Base-by-base conservation (phyloP, 202 grass and related monocot species). In the Panicum virgatum region DNA sequence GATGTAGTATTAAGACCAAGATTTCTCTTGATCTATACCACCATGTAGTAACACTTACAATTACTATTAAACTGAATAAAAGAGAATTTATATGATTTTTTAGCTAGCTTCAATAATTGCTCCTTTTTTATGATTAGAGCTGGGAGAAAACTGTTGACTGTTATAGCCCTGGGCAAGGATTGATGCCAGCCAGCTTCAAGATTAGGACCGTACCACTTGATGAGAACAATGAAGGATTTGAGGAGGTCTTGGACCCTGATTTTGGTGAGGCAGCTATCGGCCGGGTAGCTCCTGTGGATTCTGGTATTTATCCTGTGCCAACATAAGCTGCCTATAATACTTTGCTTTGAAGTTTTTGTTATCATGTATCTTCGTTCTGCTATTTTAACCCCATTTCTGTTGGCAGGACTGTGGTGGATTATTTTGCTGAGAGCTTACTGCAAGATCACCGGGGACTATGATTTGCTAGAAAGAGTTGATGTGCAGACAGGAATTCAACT, bases 121-220 rank as follows among this genome's bases (percentile, higher is more conserved):
- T 73, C 36, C 26, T 72, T 80, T 59, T 70, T 97, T 57, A 78
- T 94, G 50, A 42, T 15, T 76, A 98, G 96, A 98, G 96, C 83
- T 98, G 96, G 96, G 96, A 98, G 86, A 98, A 98, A 81, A 98
- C 96, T 60, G 96, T 96, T 74, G 96, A 98, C 82, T 98, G 92
- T 72, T 95, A 98, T 72, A 98, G 96, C 80, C 96, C 92, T 83
- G 96, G 96, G 50, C 96, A 96, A 91, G 96, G 96, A 38, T 84
- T 98, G 66, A 98, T 98, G 96, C 96, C 96, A 11, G 92, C 96
- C 42, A 98, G 96, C 78, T 98, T 98, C 66, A 98, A 98, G 74
- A 90, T 98, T 72, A 87, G 87, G 83, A 86, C 90, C 5, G 66
- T 91, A 66, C 91, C 96, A 60, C 70, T 96, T 80, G 92, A 98